phyloP scores from a whole-genome alignment of 495 filamentous ascomycete genomes.

The Penicillium pulvis region DNA sequence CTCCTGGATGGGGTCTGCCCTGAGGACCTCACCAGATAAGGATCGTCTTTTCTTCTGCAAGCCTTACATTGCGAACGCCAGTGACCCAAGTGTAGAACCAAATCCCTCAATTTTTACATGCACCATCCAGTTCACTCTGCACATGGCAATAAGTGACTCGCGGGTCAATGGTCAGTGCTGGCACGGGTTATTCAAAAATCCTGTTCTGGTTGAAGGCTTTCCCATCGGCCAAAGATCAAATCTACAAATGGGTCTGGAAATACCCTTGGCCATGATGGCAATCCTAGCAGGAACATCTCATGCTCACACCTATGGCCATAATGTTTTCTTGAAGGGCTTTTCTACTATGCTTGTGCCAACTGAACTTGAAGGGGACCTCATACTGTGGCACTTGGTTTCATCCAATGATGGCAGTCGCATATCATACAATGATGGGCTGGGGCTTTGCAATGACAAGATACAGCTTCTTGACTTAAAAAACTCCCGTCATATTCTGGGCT shows the following conservation, averaged over 20 bases:
- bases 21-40: not conserved
- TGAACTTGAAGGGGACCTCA: not conserved
- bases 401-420: not conserved
- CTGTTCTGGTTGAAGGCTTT: not conserved
- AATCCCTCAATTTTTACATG: not conserved
- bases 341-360: not conserved
- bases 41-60: not conserved
- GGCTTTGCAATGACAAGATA: not conserved
- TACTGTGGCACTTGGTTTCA: not conserved
- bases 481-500: not conserved
- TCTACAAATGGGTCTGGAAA: not conserved
- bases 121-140: not conserved
- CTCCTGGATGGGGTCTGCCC: constrained; percentile 10
- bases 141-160: not conserved
- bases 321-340: not conserved
- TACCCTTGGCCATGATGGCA: not conserved
- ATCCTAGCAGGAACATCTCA: not conserved
- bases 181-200: not conserved
- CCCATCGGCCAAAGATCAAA: not conserved
- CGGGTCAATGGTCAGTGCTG: not conserved
- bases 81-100: not conserved
- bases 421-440: not conserved
- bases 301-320: not conserved
- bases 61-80: not conserved
- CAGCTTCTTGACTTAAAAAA: not conserved